A percentile compares a stretch with the other conserved stretches of the same genome.
These are phyloP conservation scores for Sordariomycetes sp. DNA, from an alignment of 2,329 filamentous ascomycete species.

Conservation along the genomic window DNA sequence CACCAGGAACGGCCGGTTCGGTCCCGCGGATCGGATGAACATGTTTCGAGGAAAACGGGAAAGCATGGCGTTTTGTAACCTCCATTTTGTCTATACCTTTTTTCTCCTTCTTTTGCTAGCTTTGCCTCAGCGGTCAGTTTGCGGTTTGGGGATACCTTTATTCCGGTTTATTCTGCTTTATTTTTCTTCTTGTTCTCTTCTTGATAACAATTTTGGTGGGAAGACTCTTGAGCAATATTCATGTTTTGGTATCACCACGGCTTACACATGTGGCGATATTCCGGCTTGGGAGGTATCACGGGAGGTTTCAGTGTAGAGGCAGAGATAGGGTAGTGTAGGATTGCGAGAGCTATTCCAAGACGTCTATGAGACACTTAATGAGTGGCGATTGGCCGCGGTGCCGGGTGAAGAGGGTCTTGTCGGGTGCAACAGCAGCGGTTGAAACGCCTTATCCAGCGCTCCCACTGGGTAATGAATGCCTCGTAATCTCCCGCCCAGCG, in stretches of 20 bases:
- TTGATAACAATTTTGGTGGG: not conserved
- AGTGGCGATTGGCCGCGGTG: no score
- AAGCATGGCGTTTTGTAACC: conserved; percentile 1
- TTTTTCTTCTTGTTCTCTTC: not conserved
- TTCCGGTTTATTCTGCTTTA: not conserved
- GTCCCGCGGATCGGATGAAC: not conserved
- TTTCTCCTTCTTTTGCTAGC: not conserved
- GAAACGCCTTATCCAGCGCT: no score
- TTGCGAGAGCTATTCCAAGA: not conserved
- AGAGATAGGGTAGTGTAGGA: not conserved
- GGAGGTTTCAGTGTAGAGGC: no score
- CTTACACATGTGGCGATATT: no score
- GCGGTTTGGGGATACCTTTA: not conserved
- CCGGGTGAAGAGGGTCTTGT: no score
- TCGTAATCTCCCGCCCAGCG: no score
- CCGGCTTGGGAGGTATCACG: no score
- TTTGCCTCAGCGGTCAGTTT: conserved; percentile 1
- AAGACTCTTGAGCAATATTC: not conserved
- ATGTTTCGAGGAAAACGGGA: not conserved
- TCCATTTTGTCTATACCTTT: conserved; percentile 2
- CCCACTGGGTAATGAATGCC: no score
- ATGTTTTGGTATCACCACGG: not conserved
- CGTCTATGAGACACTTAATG: not conserved
- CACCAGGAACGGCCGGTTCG: not conserved
- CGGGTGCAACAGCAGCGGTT: no score